phyloP scores from a whole-genome alignment of 2,329 filamentous ascomycete species.

The Orbilia javanica region DNA sequence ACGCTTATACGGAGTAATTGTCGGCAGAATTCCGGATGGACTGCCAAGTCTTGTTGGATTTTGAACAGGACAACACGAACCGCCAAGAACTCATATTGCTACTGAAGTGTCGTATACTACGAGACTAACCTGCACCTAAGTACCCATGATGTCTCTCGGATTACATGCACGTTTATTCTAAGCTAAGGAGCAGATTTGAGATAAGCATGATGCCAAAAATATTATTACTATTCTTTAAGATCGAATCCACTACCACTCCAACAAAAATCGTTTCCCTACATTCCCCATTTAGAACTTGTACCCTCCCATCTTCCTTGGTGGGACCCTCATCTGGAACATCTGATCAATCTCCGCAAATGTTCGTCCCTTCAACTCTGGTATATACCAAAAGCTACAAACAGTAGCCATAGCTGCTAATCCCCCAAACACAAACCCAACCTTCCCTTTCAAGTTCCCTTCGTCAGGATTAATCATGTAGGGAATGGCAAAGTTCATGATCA shows the following conservation, averaged over 20 bases:
- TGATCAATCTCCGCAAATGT: conserved; percentile 49
- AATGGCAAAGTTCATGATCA: conserved; percentile 64
- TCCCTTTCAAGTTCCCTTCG: conserved; percentile 45
- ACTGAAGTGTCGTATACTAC: no score
- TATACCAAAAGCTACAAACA: conserved; percentile 66
- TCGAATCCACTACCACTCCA: background rate
- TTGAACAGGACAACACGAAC: background rate
- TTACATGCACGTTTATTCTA: no score
- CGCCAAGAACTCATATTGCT: no score
- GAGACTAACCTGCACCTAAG: no score
- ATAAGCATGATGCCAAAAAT: background rate
- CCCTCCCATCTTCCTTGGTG: conserved; percentile 47
- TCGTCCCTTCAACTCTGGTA: conserved; percentile 67
- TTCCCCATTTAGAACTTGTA: conserved; percentile 9
- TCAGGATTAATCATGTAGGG: conserved; percentile 62
- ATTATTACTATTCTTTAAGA: conserved; percentile 1
- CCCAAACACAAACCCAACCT: conserved; percentile 66
- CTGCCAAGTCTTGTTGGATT: conserved; percentile 9
- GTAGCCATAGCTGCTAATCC: conserved; percentile 64
- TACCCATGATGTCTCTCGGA: no score
- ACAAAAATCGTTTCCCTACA: background rate
- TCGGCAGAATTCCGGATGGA: conserved; percentile 22
- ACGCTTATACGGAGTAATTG: no score
- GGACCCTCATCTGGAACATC: conserved; percentile 52
- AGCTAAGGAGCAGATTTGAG: background rate